Evolutionary conservation across 2,329 filamentous ascomycete species (phyloP), one percentile per base, ranked within the genome.

Genomic region (Alternaria arbusti): DNA sequence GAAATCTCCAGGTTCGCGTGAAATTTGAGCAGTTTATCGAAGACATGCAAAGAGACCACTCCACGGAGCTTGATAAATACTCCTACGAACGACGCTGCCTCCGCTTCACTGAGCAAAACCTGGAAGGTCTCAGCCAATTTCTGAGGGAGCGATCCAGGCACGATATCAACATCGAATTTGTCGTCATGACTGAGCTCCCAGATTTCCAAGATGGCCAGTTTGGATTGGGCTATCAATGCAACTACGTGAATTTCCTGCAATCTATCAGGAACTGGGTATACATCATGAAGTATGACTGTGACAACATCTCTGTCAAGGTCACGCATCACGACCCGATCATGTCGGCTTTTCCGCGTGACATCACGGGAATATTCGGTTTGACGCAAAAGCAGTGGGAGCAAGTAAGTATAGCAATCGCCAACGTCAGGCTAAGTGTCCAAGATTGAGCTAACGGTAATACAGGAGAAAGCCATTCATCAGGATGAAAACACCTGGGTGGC

Each of bases 1-100:
- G 55, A 6, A 62, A 68, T 15, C 58, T 75, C n/a, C 71, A 75
- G 44, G 54, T 75, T 20, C 69, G 73, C 7, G 17, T 75, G 54
- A 75, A 75, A 46, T 62, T 60, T 13, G 72, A 75, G 46, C 70
- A 73, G 22, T 68, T 66, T 11, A 13, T 57, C 30, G 12, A 4
- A 2, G 22, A 51, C 0, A 54, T 54, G 44, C 47, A 47, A 12
- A 43, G 25, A 32, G 12, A 47, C 2, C 8, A 47, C 9, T 5
- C 23, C 15, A 62, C 49, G 30, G 28, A 45, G 5, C 23, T 55
- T 11, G 59, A 59, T 13, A 30, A 15, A 10, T 64, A 57, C 17
- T 55, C 54, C 6, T 59, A 68, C 40, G 64, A 70, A 49, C 51
- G 59, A 40, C 32, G 47, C 7, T 59, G 69, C 23, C 17, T 71